These are phyloP conservation scores for Zygosaccharomyces siamensis DNA, from an alignment of 805 yeast genomes.

Conservation along the genomic window DNA sequence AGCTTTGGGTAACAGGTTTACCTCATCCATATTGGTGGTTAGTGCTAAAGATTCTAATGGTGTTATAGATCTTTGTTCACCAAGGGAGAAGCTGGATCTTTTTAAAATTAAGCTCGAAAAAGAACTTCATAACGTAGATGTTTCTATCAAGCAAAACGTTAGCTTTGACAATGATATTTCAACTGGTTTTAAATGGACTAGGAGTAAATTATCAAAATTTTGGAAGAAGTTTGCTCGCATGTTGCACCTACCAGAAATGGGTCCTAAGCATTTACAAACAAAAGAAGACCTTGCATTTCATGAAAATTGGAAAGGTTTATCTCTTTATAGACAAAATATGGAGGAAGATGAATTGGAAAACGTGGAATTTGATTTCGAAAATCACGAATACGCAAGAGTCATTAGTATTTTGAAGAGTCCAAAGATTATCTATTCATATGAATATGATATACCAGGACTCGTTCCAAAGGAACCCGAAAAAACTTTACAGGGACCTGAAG, in stretches of 20 bases:
- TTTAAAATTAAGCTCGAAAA: conserved; percentile 46
- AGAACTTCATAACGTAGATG: conserved; percentile 47
- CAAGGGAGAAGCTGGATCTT: conserved; percentile 51
- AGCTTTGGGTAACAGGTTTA: conserved; percentile 72
- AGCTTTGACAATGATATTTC: conserved; percentile 44
- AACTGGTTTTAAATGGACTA: conserved; percentile 18
- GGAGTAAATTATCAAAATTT: conserved; percentile 19
- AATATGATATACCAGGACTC: conserved; percentile 67
- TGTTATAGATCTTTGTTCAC: conserved; percentile 45
- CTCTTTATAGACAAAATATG: conserved; percentile 51
- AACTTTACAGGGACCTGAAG: conserved; percentile 45
- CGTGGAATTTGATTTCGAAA: conserved; percentile 31
- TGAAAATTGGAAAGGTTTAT: conserved; percentile 70
- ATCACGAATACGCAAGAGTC: conserved; percentile 77
- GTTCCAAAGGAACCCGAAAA: conserved; percentile 41
- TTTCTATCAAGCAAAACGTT: conserved; percentile 66
- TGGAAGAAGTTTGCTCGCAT: conserved; percentile 23
- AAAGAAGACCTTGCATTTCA: conserved; percentile 17
- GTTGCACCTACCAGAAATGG: conserved; percentile 7
- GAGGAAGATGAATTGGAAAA: conserved; percentile 34
- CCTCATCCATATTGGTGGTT: conserved; percentile 65
- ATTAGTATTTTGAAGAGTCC: conserved; percentile 64
- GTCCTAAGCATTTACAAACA: conserved; percentile 3
- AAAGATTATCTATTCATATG: conserved; percentile 49
- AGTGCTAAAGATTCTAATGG: conserved; percentile 56